phyloP scores from a whole-genome alignment of 1,284 basidiomycete species.

The Cryptococcus hybrid region DNA sequence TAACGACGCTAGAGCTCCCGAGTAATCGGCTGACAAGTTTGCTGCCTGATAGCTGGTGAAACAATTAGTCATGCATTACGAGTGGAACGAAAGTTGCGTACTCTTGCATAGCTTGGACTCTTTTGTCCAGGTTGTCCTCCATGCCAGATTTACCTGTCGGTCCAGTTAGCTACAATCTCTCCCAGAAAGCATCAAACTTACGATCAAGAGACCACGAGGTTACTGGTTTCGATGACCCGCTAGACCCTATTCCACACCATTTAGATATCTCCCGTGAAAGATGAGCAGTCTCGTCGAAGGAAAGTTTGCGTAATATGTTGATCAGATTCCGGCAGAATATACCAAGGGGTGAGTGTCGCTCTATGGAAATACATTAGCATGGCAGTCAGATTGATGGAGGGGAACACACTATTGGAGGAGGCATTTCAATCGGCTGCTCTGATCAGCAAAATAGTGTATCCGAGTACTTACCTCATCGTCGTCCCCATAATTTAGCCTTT shows the following conservation, averaged over 20 bases:
- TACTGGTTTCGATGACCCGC: conserved; percentile 8
- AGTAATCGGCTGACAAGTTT: conserved; percentile 37
- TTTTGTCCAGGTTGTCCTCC: conserved; percentile 32
- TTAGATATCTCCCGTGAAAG: conserved; percentile 28
- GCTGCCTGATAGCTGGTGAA: conserved; percentile 29
- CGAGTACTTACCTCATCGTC: conserved; percentile 26
- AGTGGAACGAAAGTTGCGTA: conserved; percentile 11
- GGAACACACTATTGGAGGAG: not conserved
- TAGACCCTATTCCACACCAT: conserved; percentile 31
- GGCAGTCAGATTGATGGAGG: not conserved
- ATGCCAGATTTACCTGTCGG: conserved; percentile 20
- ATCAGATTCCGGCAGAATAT: conserved; percentile 37
- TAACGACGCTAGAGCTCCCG: conserved; percentile 33
- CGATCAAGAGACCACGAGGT: conserved; percentile 13
- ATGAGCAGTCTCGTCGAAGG: conserved; percentile 41
- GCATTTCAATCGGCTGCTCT: conserved; percentile 14
- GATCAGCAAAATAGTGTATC: not conserved
- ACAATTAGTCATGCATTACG: not conserved
- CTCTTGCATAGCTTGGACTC: conserved; percentile 32
- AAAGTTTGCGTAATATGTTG: conserved; percentile 34
- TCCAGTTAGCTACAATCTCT: conserved; percentile 1
- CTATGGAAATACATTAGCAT: conserved; percentile 8
- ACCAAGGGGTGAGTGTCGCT: conserved; percentile 40
- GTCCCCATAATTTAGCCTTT: conserved; percentile 31
- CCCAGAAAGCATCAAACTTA: not conserved